phyloP scores from a whole-genome alignment of 306 rosid genomes.

The Mimosa bimucronata region DNA sequence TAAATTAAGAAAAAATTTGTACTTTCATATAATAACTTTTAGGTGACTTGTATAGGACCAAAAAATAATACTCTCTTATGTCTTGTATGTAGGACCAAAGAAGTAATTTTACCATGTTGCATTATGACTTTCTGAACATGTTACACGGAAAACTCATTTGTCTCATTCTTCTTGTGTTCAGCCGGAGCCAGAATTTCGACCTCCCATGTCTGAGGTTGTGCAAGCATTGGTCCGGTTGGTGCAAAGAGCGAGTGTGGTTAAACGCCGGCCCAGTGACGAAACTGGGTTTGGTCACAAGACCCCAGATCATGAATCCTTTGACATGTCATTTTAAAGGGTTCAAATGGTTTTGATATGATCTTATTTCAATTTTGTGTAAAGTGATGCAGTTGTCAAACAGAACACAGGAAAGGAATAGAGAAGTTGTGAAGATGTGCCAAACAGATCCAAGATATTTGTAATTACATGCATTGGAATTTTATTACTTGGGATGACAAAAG shows the following conservation, averaged over 20 bases:
- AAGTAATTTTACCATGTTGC: not conserved
- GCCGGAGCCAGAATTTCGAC: constrained; percentile 96
- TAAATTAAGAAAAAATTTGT: too few species aligned
- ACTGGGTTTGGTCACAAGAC: constrained; percentile 73
- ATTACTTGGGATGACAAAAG: constrained; percentile 38
- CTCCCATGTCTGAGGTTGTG: constrained; percentile 99
- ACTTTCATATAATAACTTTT: too few species aligned
- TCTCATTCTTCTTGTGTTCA: constrained; percentile 26
- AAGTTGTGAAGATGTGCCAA: constrained; percentile 33
- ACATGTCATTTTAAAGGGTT: constrained; percentile 61
- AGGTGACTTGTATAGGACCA: too few species aligned
- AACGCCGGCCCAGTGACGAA: constrained; percentile 89
- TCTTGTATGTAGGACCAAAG: too few species aligned
- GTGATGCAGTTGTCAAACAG: constrained; percentile 35
- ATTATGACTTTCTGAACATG: not conserved
- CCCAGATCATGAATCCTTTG: constrained; percentile 78
- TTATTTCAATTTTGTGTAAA: constrained; percentile 52
- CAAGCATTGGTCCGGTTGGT: constrained; percentile 88
- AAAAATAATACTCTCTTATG: too few species aligned
- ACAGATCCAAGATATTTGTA: constrained; percentile 44
- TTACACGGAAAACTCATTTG: not conserved
- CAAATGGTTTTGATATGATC: constrained; percentile 13
- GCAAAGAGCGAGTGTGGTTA: constrained; percentile 89
- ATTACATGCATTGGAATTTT: constrained; percentile 47
- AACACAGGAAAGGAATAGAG: constrained; percentile 36